Evolutionary conservation across 257 asterid species (phyloP).

Genomic region (Vinca minor): DNA sequence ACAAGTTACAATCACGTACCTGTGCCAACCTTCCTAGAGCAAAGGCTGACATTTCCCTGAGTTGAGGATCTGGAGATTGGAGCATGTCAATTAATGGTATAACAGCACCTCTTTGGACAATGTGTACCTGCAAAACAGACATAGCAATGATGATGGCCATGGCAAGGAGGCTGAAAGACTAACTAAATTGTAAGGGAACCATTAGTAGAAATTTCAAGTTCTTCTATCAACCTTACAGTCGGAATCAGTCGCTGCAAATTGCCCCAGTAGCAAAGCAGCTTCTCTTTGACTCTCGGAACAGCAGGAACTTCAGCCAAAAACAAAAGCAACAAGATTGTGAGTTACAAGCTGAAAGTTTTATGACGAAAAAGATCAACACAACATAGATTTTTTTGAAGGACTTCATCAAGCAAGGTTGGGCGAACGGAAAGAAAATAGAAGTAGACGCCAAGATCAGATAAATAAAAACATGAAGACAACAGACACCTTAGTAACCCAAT

Average conservation of each 20-base stretch:
- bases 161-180: background rate
- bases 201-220: background rate
- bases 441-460: background rate
- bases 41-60: conserved; percentile 96
- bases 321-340: conserved; percentile 14
- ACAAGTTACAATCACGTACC: conserved; percentile 44
- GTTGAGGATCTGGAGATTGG: conserved; percentile 83
- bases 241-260: conserved; percentile 97
- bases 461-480: conserved; percentile 8
- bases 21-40: conserved; percentile 98
- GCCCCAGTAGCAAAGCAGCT: conserved; percentile 98
- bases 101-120: conserved; percentile 98
- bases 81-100: conserved; percentile 95
- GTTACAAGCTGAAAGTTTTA: conserved; percentile 13
- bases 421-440: background rate
- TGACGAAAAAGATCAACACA: background rate
- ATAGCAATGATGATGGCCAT: background rate
- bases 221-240: conserved; percentile 94
- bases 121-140: conserved; percentile 57
- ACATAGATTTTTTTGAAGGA: background rate
- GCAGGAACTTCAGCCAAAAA: conserved; percentile 57
- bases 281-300: conserved; percentile 99
- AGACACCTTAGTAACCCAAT: conserved; percentile 85
- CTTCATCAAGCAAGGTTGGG: background rate
- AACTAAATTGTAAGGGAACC: background rate